phyloP scores from a whole-genome alignment of 495 filamentous ascomycete species.

The Hypoxylon trugodes region DNA sequence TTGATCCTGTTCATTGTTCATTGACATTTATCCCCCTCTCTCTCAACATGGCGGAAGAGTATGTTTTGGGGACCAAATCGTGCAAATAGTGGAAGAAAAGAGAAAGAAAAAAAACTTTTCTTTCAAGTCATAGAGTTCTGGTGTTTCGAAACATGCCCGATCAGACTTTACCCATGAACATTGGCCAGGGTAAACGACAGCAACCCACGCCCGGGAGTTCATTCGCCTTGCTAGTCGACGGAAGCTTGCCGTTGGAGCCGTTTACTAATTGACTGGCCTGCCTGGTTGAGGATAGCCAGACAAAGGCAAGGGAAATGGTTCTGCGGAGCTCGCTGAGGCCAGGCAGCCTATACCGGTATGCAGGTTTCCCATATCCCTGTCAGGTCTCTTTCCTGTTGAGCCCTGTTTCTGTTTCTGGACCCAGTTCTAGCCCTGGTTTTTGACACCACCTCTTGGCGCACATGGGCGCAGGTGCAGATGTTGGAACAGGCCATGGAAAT shows the following conservation, averaged over 20 bases:
- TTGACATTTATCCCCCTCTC: constrained; percentile 20
- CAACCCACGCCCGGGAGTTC: constrained; percentile 33
- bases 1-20: constrained; percentile 48
- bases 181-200: constrained; percentile 16
- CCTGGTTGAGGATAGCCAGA: constrained; percentile 18
- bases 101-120: constrained; percentile 3
- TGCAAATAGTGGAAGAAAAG: not conserved
- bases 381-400: constrained; percentile 8
- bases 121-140: not conserved
- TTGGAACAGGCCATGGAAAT: not conserved
- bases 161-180: constrained; percentile 18
- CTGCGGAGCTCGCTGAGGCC: constrained; percentile 28
- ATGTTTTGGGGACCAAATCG: not conserved
- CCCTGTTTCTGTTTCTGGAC: constrained; percentile 10
- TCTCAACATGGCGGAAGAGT: constrained; percentile 26
- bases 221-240: constrained; percentile 30
- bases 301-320: constrained; percentile 23
- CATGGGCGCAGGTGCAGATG: too few relatives aligned
- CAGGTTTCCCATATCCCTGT: constrained; percentile 9
- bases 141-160: constrained; percentile 32
- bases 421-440: constrained; percentile 9
- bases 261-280: constrained; percentile 21
- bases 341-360: constrained; percentile 7
- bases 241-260: constrained; percentile 39
- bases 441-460: constrained; percentile 1